Percentiles rank a stretch among this genome's conserved stretches.
Evolutionary conservation across 345 rosid species (phyloP).

Genomic region (Linum usitatissimum): DNA sequence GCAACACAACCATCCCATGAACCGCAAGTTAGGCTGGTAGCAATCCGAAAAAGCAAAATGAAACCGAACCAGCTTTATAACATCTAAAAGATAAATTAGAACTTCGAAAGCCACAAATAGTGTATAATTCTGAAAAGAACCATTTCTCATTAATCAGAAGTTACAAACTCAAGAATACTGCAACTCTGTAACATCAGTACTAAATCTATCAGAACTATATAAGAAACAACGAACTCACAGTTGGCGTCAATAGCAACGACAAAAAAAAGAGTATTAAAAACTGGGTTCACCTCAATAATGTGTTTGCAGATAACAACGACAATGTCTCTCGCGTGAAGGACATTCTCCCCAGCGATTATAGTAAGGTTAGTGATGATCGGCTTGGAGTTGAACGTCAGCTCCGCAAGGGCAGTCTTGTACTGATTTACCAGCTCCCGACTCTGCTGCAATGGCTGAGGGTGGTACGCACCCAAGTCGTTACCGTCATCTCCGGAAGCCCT

Average conservation of each 20-base stretch:
- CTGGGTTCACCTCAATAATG: constrained; percentile 93
- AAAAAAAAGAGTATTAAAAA: constrained; percentile 20
- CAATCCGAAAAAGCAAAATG: neutral
- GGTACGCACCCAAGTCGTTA: constrained; percentile 57
- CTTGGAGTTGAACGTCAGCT: constrained; percentile 94
- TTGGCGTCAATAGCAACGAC: constrained; percentile 23
- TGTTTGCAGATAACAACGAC: constrained; percentile 68
- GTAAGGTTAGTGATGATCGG: constrained; percentile 94
- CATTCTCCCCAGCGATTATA: constrained; percentile 91
- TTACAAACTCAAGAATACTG: constrained; percentile 20
- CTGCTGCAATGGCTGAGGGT: constrained; percentile 60
- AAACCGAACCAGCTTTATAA: neutral
- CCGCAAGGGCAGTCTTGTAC: constrained; percentile 77
- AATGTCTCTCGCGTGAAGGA: constrained; percentile 72
- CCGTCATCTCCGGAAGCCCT: constrained; percentile 13
- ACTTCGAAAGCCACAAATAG: neutral
- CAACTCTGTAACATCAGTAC: neutral
- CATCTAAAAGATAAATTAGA: neutral
- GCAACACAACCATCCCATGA: neutral
- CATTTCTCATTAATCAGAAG: constrained; percentile 36
- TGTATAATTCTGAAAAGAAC: constrained; percentile 5
- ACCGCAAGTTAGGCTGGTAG: neutral
- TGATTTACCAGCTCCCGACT: constrained; percentile 84
- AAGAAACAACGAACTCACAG: constrained; percentile 14
- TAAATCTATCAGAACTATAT: neutral